Base-by-base conservation (phyloP, 1,139 yeast genomes). In the Hanseniaspora gamundiae region DNA sequence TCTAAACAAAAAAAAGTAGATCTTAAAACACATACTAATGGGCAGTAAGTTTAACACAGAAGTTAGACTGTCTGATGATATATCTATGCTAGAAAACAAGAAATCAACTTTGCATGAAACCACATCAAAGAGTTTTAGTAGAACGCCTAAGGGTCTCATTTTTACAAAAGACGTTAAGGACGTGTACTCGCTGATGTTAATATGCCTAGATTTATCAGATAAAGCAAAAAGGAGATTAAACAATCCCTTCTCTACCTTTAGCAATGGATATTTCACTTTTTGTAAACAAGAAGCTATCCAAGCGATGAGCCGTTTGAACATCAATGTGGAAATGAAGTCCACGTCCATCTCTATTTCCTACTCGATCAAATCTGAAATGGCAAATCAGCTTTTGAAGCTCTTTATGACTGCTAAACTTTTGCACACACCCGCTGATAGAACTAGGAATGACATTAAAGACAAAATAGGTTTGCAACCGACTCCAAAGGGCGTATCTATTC, bases 401-500 rank as follows among this genome's bases (percentile, higher is more conserved):
- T 85, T 84, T 56, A 76, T 77, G 67, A 67, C 67, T 1, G 84
- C 93, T 0, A 79, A 77, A 48, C 63, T 87, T 4, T 52, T 88
- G 10, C 95, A 87, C 56, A 74, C 78, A 21, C 95, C 95, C 0
- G 73, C 74, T 7, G 88, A 82, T 51, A 68, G 93, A 52, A 80
- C 93, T 0, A 58, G 78, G 43, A 52, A 59, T n/a, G 64, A 57
- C 40, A 69, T 78, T 2, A 70, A 71, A 45, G 61, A 55, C 2
- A 58, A 63, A 39, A 64, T 68, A 0, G 46, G 66, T 3, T 57
- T 87, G 30, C 97, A 88, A 55, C 94, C 95, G 4, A 86, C 97
- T 0, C 91, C 97, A 0, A 91, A 91, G 56, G 98, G 97, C 1
- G 75, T 86, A 4, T 78, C 87, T 0, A 58, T 86, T 0, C 61